Evolutionary conservation across 78 protist species (phyloP).

Genomic region (Dictyostelium brefeldianum): DNA sequence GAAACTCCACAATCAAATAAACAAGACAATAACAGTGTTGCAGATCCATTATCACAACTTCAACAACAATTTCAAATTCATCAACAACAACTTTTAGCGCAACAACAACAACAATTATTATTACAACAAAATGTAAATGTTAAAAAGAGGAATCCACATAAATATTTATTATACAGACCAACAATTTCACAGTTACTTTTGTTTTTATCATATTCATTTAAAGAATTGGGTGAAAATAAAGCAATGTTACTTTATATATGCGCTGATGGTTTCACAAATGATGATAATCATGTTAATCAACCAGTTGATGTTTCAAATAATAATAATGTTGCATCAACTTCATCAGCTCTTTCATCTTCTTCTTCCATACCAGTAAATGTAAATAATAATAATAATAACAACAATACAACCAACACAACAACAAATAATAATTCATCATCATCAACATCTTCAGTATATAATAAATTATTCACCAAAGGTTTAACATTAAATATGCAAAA

Average conservation of each 20-base stretch:
- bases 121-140: neutral
- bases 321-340: neutral
- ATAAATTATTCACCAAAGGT: conserved; percentile 28
- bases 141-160: conserved; percentile 73
- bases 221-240: conserved; percentile 53
- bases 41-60: neutral
- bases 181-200: conserved; percentile 70
- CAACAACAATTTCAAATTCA: neutral
- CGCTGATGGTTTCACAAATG: conserved; percentile 53
- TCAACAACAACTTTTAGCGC: conserved; percentile 15
- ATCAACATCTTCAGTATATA: neutral
- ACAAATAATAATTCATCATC: neutral
- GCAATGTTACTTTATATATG: conserved; percentile 72
- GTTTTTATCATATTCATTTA: conserved; percentile 55
- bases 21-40: neutral
- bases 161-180: conserved; percentile 71
- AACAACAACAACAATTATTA: neutral
- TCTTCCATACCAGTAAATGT: neutral
- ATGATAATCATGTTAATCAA: conserved; percentile 11
- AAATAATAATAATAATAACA: neutral
- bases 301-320: neutral
- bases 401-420: neutral
- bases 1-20: neutral
- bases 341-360: neutral
- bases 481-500: conserved; percentile 39